Base-by-base conservation (phyloP, 108 stramenopile species). In the Bacterosira constricta region DNA sequence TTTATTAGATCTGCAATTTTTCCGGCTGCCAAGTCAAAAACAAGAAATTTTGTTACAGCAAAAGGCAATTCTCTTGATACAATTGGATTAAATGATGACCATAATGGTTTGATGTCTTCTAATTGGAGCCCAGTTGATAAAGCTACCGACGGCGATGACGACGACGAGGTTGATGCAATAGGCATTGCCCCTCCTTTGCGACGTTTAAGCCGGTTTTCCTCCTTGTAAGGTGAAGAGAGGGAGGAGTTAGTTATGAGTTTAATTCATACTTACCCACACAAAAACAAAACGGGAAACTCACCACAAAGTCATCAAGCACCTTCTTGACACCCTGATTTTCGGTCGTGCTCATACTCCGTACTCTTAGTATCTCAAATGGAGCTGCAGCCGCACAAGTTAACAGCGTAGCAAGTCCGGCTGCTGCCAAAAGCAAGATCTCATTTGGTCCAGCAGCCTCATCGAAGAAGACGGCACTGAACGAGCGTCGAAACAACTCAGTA, bases 21-120 rank as follows among this genome's bases (percentile, higher is more conserved):
- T 46, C 57, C 71, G 15, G 93, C 81, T 60, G 92, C 62, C 7
- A 96, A 21, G 47, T 96, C 94, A 73, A 96, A 96, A 1, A 84
- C 85, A 17, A 91, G 63, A 56, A 96, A 96, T 55, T 96, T 96
- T 12, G 87, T 86, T 5, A 96, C 80, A 12, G 89, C 94, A 69
- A 96, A 96, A 31, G 91, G 90, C 10, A 96, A 75, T 74, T 96
- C 94, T n/a, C 94, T 82, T 8, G 84, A 86, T 37, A 86, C 84
- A 21, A 89, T 96, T 25, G 94, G 90, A 39, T 55, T 53, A 63
- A 92, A 91, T 0, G 87, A 88, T 18, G 79, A 69, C 86, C 86
- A 96, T n/a, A 96, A 64, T 13, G 91, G 91, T 51, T 66, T 71
- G 56, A 81, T 63, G 30, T 81, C 80, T 29, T 72, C 70, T 32